Conservation (phyloP, 345 rosid genomes). For the Trapa bicornis region DNA sequence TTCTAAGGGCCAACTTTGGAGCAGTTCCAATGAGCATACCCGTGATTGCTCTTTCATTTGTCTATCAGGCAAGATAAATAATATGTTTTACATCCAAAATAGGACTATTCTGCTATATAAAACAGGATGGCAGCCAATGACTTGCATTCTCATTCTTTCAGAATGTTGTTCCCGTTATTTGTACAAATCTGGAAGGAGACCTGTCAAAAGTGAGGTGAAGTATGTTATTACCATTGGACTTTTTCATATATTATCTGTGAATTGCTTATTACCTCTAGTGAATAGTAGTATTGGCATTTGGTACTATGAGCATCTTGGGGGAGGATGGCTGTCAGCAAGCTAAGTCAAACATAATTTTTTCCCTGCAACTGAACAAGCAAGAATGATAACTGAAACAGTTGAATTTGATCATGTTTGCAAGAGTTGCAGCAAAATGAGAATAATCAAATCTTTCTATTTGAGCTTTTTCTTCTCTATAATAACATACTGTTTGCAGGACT, state of each 20-base stretch:
- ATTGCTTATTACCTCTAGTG: background rate
- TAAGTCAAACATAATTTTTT: too few species aligned
- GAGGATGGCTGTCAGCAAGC: background rate
- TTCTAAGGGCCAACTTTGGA: constrained; percentile 70
- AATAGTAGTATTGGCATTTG: background rate
- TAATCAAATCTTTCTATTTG: too few species aligned
- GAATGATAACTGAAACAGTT: too few species aligned
- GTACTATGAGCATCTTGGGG: background rate
- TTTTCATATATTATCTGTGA: background rate
- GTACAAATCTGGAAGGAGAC: constrained; percentile 93
- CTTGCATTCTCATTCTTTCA: constrained; percentile 19
- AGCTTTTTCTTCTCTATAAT: too few species aligned
- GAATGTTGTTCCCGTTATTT: constrained; percentile 92
- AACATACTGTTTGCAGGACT: constrained; percentile 34
- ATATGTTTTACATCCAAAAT: background rate
- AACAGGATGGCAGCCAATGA: background rate
- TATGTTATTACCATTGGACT: background rate
- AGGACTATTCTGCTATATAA: background rate
- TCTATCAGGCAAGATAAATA: constrained; percentile 59
- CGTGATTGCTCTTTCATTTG: constrained; percentile 88
- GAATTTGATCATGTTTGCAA: background rate
- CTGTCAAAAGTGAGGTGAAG: constrained; percentile 85
- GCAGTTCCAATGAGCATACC: constrained; percentile 97
- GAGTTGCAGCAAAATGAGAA: background rate
- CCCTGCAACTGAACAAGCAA: too few species aligned